Conservation (phyloP, 768 basidiomycete species). For the Suillus variegatus region DNA sequence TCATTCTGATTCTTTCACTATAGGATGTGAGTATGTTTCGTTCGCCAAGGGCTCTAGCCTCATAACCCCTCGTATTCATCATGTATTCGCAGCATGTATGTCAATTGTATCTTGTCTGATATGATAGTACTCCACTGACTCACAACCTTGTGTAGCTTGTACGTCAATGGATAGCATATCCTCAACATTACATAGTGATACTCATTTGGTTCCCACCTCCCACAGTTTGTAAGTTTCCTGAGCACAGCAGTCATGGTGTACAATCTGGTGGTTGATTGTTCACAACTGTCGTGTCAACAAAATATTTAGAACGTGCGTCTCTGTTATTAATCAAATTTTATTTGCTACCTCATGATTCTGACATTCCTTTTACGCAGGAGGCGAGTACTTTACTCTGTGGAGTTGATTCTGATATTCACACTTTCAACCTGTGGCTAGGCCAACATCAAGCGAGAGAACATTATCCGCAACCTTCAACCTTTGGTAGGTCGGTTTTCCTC, state of each 20-base stretch:
- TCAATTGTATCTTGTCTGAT: not conserved
- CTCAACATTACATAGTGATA: not conserved
- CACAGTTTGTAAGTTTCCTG: not conserved
- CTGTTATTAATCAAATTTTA: not conserved
- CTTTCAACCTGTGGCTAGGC: not conserved
- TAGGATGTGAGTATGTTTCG: too few species aligned
- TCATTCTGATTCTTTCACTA: too few species aligned
- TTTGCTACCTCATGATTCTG: not conserved
- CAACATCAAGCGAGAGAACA: accelerated
- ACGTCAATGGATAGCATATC: not conserved
- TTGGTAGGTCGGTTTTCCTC: not conserved
- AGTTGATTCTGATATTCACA: not conserved
- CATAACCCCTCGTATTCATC: too few species aligned
- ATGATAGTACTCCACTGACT: not conserved
- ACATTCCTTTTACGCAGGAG: not conserved
- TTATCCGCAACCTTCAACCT: not conserved
- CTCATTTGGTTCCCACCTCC: not conserved
- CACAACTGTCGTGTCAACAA: not conserved
- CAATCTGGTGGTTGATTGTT: not conserved
- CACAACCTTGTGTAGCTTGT: not conserved
- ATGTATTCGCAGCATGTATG: not conserved
- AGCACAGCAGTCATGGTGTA: not conserved
- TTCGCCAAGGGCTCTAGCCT: too few species aligned
- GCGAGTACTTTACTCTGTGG: not conserved
- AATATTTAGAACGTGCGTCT: not conserved